phyloP scores from a whole-genome alignment of 441 rosid genomes.

The Adansonia madagascariensis region DNA sequence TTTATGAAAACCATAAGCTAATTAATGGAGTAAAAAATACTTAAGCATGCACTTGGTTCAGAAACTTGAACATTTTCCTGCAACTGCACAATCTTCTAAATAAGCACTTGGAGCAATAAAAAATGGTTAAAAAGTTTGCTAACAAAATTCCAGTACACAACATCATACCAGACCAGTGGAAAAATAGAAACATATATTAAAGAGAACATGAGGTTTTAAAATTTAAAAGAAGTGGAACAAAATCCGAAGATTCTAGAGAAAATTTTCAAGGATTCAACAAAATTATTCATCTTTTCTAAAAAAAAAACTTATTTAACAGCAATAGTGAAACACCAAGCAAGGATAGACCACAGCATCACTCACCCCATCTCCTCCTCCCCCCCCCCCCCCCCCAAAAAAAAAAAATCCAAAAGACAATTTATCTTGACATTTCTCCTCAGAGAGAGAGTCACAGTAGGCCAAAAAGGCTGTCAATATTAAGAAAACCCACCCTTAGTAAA shows the following conservation, averaged over 20 bases:
- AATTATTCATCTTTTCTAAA: not conserved
- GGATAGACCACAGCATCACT: not conserved
- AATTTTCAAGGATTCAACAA: not conserved
- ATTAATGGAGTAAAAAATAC: not conserved
- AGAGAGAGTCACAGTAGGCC: not conserved
- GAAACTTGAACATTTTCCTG: slow-evolving; percentile 15
- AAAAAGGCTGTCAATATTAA: not conserved
- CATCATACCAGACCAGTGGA: not conserved
- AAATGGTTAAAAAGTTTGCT: not conserved
- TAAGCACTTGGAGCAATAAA: not conserved
- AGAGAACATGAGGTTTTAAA: slow-evolving; percentile 12
- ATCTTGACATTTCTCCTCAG: slow-evolving; percentile 15
- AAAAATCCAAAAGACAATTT: not conserved
- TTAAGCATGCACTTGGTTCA: slow-evolving; percentile 18
- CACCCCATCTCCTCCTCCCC: too few species aligned
- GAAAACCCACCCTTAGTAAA: not conserved
- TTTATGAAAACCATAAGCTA: slow-evolving; percentile 10
- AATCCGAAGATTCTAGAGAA: slow-evolving; percentile 7
- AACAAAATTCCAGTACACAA: not conserved
- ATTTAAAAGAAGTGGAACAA: not conserved
- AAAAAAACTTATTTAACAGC: not conserved
- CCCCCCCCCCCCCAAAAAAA: not conserved
- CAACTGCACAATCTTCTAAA: not conserved
- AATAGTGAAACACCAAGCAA: not conserved
- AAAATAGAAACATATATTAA: slow-evolving; percentile 13